Evolutionary conservation across 306 rosid genomes (phyloP).

Genomic region (Fagus crenata): DNA sequence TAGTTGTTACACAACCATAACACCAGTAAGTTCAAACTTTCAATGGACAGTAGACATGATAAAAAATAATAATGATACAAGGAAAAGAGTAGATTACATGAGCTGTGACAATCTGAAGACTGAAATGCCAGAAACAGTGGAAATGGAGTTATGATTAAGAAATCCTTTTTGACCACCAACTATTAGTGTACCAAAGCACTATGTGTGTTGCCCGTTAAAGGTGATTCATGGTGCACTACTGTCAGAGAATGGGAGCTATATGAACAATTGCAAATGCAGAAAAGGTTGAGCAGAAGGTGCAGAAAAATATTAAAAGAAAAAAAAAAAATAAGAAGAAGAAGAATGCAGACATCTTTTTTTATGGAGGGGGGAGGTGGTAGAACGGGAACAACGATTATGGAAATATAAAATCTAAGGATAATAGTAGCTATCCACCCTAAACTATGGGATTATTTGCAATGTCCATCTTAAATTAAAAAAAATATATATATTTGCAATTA

Average conservation of each 20-base stretch:
- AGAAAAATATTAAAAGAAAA: not conserved
- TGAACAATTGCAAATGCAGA: not conserved
- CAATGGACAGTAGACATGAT: not conserved
- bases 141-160: not conserved
- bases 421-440: no score
- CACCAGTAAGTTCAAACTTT: not conserved
- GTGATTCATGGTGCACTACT: not conserved
- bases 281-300: not conserved
- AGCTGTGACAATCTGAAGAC: not conserved
- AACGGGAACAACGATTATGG: no score
- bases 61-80: not conserved
- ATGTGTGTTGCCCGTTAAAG: not conserved
- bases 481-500: no score
- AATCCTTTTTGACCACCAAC: not conserved
- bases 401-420: no score
- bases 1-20: not conserved
- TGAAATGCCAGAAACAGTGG: not conserved
- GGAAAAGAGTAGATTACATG: not conserved
- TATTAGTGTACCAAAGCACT: not conserved
- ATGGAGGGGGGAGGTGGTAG: no score
- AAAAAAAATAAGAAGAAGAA: not conserved
- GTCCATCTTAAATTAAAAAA: no score
- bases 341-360: no score
- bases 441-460: no score
- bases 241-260: not conserved